Evolutionary conservation across 495 filamentous ascomycete species (phyloP), one percentile per base, ranked within the genome.

Genomic region (Aspergillus homomorphus): DNA sequence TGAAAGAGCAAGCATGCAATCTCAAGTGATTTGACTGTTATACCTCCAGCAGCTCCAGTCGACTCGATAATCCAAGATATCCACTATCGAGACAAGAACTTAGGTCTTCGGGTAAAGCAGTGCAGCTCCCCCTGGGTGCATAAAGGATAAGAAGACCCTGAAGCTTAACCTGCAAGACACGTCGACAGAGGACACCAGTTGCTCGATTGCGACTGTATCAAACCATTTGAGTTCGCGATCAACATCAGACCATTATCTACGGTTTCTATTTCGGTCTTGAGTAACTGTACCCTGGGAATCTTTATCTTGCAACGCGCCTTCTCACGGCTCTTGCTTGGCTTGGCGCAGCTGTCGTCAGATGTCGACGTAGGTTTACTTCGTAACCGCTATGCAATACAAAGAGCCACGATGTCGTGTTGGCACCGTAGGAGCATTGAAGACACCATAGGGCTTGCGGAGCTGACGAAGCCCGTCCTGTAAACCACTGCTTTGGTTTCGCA

Each of bases 131-230:
- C 51, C 51, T 53, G 22, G 20, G 51, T 26, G 23, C 53, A 30
- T 22, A 26, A 30, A 19, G 23, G 49, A 52, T 23, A 42, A 19
- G 10, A 45, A 53, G 43, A 58, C 50, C 51, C 56, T 53, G 46
- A 59, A 59, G 57, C 57, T 59, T 59, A 59, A 41, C 41, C 51
- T 53, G 50, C 42, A 49, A 38, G 42, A 58, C 46, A 43, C 56
- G 49, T 58, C 21, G 48, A 44, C 48, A 38, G 33, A 38, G 9
- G 26, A 28, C 26, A 9, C 26, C 26, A 28, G 26, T 28, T 12
- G 33, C 33, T 38, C 33, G 33, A 38, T 38, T 12, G 2, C 15
- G 33, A 38, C 33, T 12, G 33, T 5, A 38, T 5, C 33, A 9
- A 38, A 38, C 2, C 26, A 28, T 54, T 54, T 44, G 52, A 44